phyloP scores from a whole-genome alignment of 202 grass and related monocot species.

The Miscanthus sacchariflorus region DNA sequence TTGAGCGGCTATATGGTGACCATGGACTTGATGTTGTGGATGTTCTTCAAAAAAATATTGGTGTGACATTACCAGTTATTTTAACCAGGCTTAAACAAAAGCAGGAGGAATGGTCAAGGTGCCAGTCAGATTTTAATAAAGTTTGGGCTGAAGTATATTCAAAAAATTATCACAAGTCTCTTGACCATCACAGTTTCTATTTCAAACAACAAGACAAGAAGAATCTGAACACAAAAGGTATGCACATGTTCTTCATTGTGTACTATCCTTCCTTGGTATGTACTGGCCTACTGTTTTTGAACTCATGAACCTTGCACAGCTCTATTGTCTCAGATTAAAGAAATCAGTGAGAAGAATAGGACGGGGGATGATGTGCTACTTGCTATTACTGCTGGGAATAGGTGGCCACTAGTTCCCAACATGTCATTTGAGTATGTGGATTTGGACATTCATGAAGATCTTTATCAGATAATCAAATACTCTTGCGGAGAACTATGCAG shows the following conservation, averaged over 20 bases:
- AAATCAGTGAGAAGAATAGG: conserved; percentile 94
- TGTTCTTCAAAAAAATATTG: conserved; percentile 79
- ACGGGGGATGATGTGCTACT: conserved; percentile 90
- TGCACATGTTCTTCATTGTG: conserved; percentile 48
- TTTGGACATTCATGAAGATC: conserved; percentile 83
- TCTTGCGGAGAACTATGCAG: conserved; percentile 88
- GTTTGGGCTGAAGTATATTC: conserved; percentile 97
- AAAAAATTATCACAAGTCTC: conserved; percentile 98
- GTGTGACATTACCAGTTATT: conserved; percentile 80
- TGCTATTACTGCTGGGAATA: conserved; percentile 74
- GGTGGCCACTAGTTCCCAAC: conserved; percentile 75
- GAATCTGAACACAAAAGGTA: conserved; percentile 93
- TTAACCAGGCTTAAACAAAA: conserved; percentile 91
- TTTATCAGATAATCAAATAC: conserved; percentile 95
- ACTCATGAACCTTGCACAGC: conserved; percentile 58
- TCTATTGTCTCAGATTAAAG: conserved; percentile 89
- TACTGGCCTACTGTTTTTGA: conserved; percentile 46
- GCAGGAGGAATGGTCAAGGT: conserved; percentile 91
- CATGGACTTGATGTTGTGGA: conserved; percentile 98
- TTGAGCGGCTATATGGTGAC: conserved; percentile 93
- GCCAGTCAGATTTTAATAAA: conserved; percentile 93
- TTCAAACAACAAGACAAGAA: conserved; percentile 99
- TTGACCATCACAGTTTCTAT: conserved; percentile 98
- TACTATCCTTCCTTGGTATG: conserved; percentile 36
- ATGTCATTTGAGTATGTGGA: conserved; percentile 87